Conservation (phyloP, 129 eudicot genomes). For the Tanacetum coccineum region DNA sequence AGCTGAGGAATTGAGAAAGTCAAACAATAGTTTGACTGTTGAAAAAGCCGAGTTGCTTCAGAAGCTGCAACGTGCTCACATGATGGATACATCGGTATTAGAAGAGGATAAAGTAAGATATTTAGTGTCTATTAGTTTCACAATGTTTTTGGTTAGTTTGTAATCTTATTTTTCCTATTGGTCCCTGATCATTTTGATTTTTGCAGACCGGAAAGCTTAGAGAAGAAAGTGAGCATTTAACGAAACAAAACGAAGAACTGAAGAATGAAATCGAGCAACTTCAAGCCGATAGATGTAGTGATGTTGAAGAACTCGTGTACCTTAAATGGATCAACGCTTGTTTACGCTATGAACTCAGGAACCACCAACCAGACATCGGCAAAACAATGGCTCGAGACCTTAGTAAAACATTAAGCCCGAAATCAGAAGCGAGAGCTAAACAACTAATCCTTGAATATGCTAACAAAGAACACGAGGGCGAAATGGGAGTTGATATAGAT, state of each 20-base stretch:
- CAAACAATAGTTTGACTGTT: slow-evolving; percentile 36
- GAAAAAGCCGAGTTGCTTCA: slow-evolving; percentile 63
- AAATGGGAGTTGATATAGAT: slow-evolving; percentile 18
- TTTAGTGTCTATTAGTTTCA: background rate
- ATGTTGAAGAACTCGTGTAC: slow-evolving; percentile 82
- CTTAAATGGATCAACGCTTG: slow-evolving; percentile 93
- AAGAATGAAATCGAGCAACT: slow-evolving; percentile 61
- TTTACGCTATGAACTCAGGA: slow-evolving; percentile 68
- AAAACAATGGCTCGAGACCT: slow-evolving; percentile 79
- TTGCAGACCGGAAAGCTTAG: slow-evolving; percentile 52
- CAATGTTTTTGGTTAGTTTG: too few relatives aligned
- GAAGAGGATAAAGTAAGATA: slow-evolving; percentile 64
- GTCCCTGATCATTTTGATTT: background rate
- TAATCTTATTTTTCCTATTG: too few relatives aligned
- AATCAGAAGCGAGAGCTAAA: slow-evolving; percentile 76
- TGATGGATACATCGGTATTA: slow-evolving; percentile 39
- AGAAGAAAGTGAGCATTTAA: slow-evolving; percentile 45
- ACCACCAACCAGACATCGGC: slow-evolving; percentile 54
- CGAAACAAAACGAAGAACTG: slow-evolving; percentile 54
- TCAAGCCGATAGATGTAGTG: slow-evolving; percentile 63
- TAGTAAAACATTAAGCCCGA: slow-evolving; percentile 63
- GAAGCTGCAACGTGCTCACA: slow-evolving; percentile 52
- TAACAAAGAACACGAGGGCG: slow-evolving; percentile 45
- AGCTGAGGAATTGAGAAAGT: slow-evolving; percentile 51
- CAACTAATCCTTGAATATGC: slow-evolving; percentile 74